Evolutionary conservation across 768 basidiomycete species (phyloP).

Genomic region (Rhizopogon sp.): DNA sequence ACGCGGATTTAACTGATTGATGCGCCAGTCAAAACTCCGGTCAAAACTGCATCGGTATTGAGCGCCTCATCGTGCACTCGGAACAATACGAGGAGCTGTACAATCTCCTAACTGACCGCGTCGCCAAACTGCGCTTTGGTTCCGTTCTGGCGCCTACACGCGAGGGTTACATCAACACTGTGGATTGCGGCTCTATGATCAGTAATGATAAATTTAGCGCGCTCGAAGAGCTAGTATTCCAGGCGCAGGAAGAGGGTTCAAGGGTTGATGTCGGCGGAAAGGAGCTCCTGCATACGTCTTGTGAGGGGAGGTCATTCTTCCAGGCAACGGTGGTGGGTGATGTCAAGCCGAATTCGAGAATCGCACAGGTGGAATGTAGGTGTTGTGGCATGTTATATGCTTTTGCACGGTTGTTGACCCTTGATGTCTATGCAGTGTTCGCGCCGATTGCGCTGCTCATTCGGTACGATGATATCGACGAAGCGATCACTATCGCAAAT

Average conservation of each 20-base stretch:
- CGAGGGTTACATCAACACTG: slow-evolving; percentile 65
- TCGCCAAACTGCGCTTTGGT: slow-evolving; percentile 68
- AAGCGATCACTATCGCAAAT: slow-evolving; percentile 87
- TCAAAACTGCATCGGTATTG: slow-evolving; percentile 97
- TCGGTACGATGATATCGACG: slow-evolving; percentile 76
- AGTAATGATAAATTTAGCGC: slow-evolving; percentile 62
- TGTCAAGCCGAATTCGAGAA: slow-evolving; percentile 63
- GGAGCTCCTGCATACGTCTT: slow-evolving; percentile 58
- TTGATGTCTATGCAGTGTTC: slow-evolving; percentile 60
- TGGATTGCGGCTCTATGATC: slow-evolving; percentile 90
- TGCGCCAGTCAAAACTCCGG: slow-evolving; percentile 77
- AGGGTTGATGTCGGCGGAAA: slow-evolving; percentile 59
- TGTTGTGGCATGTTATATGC: slow-evolving; percentile 9
- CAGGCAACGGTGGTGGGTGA: slow-evolving; percentile 82
- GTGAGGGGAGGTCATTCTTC: slow-evolving; percentile 78
- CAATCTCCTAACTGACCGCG: slow-evolving; percentile 56
- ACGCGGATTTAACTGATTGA: background rate
- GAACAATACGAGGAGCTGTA: slow-evolving; percentile 75
- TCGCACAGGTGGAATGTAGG: slow-evolving; percentile 79
- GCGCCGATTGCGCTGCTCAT: slow-evolving; percentile 89
- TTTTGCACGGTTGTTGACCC: background rate
- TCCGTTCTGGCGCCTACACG: slow-evolving; percentile 63
- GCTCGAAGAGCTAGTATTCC: slow-evolving; percentile 62
- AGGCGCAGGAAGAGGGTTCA: slow-evolving; percentile 69
- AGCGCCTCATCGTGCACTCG: slow-evolving; percentile 83